Conservation (phyloP, 1,139 yeast genomes). For the Pichia sp. region DNA sequence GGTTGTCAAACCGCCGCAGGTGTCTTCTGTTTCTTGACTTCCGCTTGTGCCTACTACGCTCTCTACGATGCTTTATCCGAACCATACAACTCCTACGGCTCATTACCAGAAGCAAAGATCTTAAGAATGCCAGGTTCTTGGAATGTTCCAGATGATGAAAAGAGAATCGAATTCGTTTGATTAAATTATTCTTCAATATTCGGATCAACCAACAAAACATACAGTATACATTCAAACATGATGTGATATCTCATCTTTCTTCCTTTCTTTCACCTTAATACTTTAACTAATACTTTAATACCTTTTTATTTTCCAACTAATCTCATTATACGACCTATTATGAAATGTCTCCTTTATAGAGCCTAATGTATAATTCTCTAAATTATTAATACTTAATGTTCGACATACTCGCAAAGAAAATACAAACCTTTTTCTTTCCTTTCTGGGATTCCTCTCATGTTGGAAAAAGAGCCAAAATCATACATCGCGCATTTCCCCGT, state of each 20-base stretch:
- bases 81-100: conserved; percentile 26
- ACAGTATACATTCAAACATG: background rate
- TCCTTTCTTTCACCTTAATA: background rate
- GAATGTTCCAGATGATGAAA: conserved; percentile 24
- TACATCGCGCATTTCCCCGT: background rate
- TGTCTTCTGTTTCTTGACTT: conserved; percentile 40
- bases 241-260: background rate
- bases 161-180: conserved; percentile 22
- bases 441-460: background rate
- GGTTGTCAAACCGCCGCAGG: conserved; percentile 41
- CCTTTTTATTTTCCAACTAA: background rate
- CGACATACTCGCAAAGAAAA: background rate
- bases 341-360: background rate
- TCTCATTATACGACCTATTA: background rate
- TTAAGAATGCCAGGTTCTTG: conserved; percentile 32
- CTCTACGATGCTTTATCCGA: conserved; percentile 29
- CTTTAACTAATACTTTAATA: background rate
- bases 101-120: conserved; percentile 29
- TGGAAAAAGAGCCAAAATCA: background rate
- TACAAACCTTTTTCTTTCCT: background rate
- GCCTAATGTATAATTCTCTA: background rate
- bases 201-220: background rate
- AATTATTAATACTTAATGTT: background rate
- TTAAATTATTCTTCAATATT: background rate
- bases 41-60: conserved; percentile 41